phyloP scores from a whole-genome alignment of 352 stramenopile genomes.

The Phytophthora tubulina region DNA sequence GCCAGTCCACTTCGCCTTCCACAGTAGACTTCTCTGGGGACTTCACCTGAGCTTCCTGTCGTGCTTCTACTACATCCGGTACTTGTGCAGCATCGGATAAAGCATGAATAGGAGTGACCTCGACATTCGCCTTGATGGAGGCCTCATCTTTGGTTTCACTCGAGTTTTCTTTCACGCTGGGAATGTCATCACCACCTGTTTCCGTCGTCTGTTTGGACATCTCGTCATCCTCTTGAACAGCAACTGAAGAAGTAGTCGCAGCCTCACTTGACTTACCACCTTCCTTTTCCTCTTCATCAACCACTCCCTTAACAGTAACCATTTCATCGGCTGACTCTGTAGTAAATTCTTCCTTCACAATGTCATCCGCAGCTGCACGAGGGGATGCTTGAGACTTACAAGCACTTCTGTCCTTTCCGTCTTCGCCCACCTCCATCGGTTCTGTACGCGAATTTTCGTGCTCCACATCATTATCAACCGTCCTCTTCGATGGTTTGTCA shows the following conservation, averaged over 20 bases:
- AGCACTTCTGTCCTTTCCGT: slow-evolving; percentile 9
- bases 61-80: not conserved
- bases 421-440: slow-evolving; percentile 21
- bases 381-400: not conserved
- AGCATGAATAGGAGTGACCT: not conserved
- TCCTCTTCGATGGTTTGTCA: slow-evolving; percentile 1
- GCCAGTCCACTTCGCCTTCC: not conserved
- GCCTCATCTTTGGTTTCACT: not conserved
- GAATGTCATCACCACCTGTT: slow-evolving; percentile 2
- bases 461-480: not conserved
- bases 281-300: not conserved
- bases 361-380: slow-evolving; percentile 12
- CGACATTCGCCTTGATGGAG: not conserved
- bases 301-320: not conserved
- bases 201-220: slow-evolving; percentile 1
- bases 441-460: slow-evolving; percentile 9
- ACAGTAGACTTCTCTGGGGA: not conserved
- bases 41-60: slow-evolving; percentile 5
- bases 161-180: not conserved
- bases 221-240: slow-evolving; percentile 7
- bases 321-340: slow-evolving; percentile 4
- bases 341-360: slow-evolving; percentile 8
- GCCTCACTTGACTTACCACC: not conserved
- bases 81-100: slow-evolving; percentile 5
- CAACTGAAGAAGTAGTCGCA: not conserved